These are phyloP conservation scores for Rhynchosporium graminicola DNA, from an alignment of 2,329 filamentous ascomycete genomes.

Conservation along the genomic window DNA sequence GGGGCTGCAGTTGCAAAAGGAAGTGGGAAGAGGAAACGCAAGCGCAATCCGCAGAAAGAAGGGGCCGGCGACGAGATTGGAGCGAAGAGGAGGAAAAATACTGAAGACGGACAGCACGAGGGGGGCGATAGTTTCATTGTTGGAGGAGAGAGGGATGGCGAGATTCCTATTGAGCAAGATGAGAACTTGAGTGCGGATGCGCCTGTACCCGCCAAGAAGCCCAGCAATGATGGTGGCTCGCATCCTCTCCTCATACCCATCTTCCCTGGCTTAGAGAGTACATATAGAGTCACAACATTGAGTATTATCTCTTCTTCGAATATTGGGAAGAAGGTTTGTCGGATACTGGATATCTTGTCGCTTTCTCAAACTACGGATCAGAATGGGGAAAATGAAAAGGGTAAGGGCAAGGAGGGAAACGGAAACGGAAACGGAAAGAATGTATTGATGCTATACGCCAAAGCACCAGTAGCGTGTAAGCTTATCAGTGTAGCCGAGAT, in stretches of 20 bases:
- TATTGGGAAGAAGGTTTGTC: constrained; percentile 47
- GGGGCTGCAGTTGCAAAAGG: background rate
- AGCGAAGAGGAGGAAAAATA: background rate
- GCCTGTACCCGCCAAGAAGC: background rate
- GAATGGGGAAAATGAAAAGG: background rate
- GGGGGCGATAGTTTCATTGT: background rate
- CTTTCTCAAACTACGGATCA: background rate
- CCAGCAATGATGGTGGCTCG: background rate
- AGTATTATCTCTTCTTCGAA: constrained; percentile 61
- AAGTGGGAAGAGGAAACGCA: constrained; percentile 15
- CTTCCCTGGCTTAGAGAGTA: constrained; percentile 27
- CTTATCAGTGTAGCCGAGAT: constrained; percentile 70
- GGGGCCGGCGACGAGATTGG: background rate
- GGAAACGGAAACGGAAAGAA: constrained; percentile 1
- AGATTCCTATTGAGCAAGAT: background rate
- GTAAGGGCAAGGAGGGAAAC: background rate
- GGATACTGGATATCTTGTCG: constrained; percentile 35
- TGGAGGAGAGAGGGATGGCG: background rate
- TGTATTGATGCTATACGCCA: constrained; percentile 45
- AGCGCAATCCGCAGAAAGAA: constrained; percentile 3
- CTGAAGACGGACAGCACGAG: background rate
- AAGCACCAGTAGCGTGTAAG: constrained; percentile 54
- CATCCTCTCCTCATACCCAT: constrained; percentile 39
- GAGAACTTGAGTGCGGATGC: background rate
- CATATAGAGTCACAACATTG: constrained; percentile 50